A percentile compares a stretch with the other conserved stretches of the same genome.
phyloP scores from a whole-genome alignment of 2,329 filamentous ascomycete species.

The Microcyclospora pomicola region DNA sequence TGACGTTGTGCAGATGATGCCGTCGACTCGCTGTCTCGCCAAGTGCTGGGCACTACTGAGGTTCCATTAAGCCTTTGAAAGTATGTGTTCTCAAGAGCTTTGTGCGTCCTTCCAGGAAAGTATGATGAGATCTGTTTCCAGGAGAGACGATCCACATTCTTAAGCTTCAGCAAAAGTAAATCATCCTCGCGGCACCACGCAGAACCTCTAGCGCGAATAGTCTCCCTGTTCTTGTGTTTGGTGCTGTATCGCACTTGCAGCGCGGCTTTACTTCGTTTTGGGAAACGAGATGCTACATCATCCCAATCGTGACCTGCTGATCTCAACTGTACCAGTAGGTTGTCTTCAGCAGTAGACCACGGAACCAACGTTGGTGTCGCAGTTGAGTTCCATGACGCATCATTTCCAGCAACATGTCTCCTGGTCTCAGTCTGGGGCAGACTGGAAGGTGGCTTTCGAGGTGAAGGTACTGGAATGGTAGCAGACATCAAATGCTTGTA shows the following conservation, averaged over 20 bases:
- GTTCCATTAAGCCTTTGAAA: constrained; percentile 5
- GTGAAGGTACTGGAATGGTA: too few species aligned
- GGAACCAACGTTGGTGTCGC: too few species aligned
- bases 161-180: constrained; percentile 26
- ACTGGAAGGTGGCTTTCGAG: too few species aligned
- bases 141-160: constrained; percentile 23
- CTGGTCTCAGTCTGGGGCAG: too few species aligned
- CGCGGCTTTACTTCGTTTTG: background rate
- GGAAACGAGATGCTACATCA: background rate
- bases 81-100: constrained; percentile 17
- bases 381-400: too few species aligned
- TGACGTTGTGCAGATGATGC: background rate
- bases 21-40: background rate
- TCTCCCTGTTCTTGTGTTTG: background rate
- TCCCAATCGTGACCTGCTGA: background rate
- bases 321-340: background rate
- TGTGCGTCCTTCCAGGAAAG: constrained; percentile 21
- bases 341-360: background rate
- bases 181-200: constrained; percentile 19
- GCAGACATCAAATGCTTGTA: too few species aligned
- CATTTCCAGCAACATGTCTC: too few species aligned
- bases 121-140: constrained; percentile 26
- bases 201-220: background rate
- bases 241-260: background rate
- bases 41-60: background rate